Evolutionary conservation across 2,329 filamentous ascomycete genomes (phyloP), one percentile per base, ranked within the genome.

Genomic region (Pestalotiopsis fici): DNA sequence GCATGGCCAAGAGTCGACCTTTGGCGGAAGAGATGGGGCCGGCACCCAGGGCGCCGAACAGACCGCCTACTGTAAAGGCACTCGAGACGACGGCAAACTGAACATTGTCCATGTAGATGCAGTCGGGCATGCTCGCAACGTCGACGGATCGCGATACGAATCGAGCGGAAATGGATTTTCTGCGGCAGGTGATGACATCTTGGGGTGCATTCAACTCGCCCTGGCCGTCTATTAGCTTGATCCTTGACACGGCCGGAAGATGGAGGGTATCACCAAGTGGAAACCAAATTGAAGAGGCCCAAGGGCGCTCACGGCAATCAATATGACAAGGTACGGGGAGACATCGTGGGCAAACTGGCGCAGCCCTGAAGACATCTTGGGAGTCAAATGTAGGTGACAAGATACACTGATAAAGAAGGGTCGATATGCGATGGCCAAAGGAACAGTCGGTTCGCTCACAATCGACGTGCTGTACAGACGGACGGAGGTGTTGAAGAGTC

Each of bases 201-300:
- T 98, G 91, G 9, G 96, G 96, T 9, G 95, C 94, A 79, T 99
- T 99, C 70, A 99, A 88, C 79, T 98, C 96, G 73, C 94, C 93
- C 95, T 95, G 74, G 13, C 6, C 28, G 7, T 63, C 18, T 27
- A 21, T 31, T 60, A 31, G 57, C 23, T n/a, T 2, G 27, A 35
- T 21, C 12, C 9, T 4, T 27, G 15, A 35, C 57, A 60, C 31
- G 21, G 37, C 25, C 13, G 23, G 37, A 12, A 25, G 60, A 35
- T 54, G 15, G 31, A 35, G 13, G 12, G 50, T 75, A 82, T 76
- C 86, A 96, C 94, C 78, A 98, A 81, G 80, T 98, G 95, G 80
- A 93, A 98, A 70, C 96, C 96, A 77, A 98, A 99, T 75, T 98
- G 94, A 57, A 98, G 87, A 1, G 96, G 94, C 0, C 95, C 96